Evolutionary conservation across 2,329 filamentous ascomycete species (phyloP).

Genomic region (Epichloe gansuensis): DNA sequence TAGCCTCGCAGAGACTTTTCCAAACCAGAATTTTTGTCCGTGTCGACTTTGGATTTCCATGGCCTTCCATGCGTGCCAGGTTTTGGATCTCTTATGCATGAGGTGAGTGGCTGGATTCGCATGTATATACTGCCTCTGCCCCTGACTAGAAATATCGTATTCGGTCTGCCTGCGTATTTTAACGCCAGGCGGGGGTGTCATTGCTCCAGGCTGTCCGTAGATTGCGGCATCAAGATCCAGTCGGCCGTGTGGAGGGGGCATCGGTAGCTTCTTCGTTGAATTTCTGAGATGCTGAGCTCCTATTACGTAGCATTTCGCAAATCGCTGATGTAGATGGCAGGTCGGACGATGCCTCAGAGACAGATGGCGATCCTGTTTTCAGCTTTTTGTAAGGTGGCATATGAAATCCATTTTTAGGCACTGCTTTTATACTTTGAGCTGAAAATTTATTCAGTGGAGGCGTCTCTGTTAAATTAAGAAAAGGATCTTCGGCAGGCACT

Average conservation of each 20-base stretch:
- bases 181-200: slow-evolving; percentile 14
- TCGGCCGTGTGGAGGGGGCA: slow-evolving; percentile 7
- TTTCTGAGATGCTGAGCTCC: not conserved
- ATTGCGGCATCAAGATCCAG: slow-evolving; percentile 26
- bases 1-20: slow-evolving; percentile 29
- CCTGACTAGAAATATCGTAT: slow-evolving; percentile 1
- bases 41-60: slow-evolving; percentile 37
- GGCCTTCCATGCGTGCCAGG: slow-evolving; percentile 36
- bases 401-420: not conserved
- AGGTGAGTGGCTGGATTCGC: slow-evolving; percentile 41
- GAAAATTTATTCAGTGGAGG: not conserved
- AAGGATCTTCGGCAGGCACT: not conserved
- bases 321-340: not conserved
- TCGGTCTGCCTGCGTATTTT: not conserved
- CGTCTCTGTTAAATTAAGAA: not conserved
- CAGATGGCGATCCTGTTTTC: not conserved
- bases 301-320: not conserved
- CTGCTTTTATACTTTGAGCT: not conserved
- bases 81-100: slow-evolving; percentile 27
- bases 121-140: slow-evolving; percentile 28
- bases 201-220: slow-evolving; percentile 22
- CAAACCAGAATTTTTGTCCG: slow-evolving; percentile 38
- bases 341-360: not conserved
- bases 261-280: not conserved
- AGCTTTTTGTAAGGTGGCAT: not conserved